Evolutionary conservation across 805 yeast species (phyloP), one percentile per base, ranked within the genome.

Genomic region (Ogataea corticis): DNA sequence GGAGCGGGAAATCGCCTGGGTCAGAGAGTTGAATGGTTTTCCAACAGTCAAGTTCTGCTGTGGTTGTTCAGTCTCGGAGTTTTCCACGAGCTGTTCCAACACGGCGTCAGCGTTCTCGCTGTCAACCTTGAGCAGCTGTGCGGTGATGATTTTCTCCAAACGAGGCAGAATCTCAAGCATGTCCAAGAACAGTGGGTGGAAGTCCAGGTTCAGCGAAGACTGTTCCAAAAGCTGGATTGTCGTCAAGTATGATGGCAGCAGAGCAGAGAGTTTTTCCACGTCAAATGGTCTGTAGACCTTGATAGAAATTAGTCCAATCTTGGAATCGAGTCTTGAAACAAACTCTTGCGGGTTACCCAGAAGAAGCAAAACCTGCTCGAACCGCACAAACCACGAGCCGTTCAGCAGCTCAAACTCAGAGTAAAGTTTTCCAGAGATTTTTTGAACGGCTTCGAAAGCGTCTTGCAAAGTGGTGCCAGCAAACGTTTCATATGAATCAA

Each of bases 271-370:
- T 13, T 70, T 62, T n/a, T 69, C 62, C 40, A 82, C 70, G 48
- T 75, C 68, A 70, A 90, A 86, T 2, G 97, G 96, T 58, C 88
- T 79, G 70, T 85, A 85, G 27, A 79, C 77, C 33, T 84, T 79
- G 37, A 87, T 71, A 7, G 79, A 67, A 36, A 86, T 65, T 27
- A 85, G 61, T 33, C 82, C 77, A 15, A 72, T 69, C 2, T 46
- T 44, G 5, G 54, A 46, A 35, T 45, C 46, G 33, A 50, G n/a
- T 25, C 34, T n/a, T 9, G 50, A 21, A 5, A 42, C n/a, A 3
- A 62, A 44, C 14, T 29, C 27, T 6, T 33, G 23, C 35, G 79
- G 71, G 41, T 80, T 74, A 43, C 96, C 94, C 49, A 89, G 72
- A 40, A 82, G 72, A 15, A 89, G 73, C 14, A 85, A 63, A 1